Evolutionary conservation across 805 yeast species (phyloP), one percentile per base, ranked within the genome.

Genomic region (Sungouiozyma intestinalis): DNA sequence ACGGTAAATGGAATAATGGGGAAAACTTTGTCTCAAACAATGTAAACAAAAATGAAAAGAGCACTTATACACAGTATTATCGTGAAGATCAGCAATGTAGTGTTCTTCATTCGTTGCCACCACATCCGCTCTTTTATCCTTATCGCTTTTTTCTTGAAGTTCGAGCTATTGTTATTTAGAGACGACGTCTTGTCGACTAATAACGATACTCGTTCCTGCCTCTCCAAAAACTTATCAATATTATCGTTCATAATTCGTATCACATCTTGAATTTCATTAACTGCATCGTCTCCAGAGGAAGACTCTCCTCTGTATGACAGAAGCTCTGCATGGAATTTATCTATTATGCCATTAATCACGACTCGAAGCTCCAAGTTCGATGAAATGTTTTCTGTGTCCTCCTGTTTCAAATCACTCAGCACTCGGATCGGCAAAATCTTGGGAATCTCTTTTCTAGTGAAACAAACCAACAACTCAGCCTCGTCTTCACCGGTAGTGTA

Each of bases 171-270:
- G 33, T 74, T 70, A 49, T 79, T 83, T 59, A 85, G 70, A 41
- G 77, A 69, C 47, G 82, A 81, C 1, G 95, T 86, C 58, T 85
- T 85, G 58, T 80, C 84, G 24, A 85, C 90, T 48, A 85, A 67
- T 33, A 73, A 61, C 49, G 76, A 74, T 45, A 85, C 76, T 40
- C 83, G 72, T 53, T 85, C 95, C 16, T 94, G 94, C 40, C 95
- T 72, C 49, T 76, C 77, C 50, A 85, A 65, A 19, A 86, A 71
- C 55, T 58, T 59, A 45, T 60, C 64, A 21, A 62, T 61, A 41
- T 62, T 62, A 44, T 62, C 64, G 46, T 61, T 62, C 66, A 62
- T 61, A 7, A 62, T 54, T 35, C 53, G 55, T n/a, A 62, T 48
- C 13, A 62, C 53, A 19, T 58, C 56, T 29, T 55, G 52, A 35